Conservation (phyloP, 2,329 filamentous ascomycete genomes). For the Lasiodiplodia sp. region DNA sequence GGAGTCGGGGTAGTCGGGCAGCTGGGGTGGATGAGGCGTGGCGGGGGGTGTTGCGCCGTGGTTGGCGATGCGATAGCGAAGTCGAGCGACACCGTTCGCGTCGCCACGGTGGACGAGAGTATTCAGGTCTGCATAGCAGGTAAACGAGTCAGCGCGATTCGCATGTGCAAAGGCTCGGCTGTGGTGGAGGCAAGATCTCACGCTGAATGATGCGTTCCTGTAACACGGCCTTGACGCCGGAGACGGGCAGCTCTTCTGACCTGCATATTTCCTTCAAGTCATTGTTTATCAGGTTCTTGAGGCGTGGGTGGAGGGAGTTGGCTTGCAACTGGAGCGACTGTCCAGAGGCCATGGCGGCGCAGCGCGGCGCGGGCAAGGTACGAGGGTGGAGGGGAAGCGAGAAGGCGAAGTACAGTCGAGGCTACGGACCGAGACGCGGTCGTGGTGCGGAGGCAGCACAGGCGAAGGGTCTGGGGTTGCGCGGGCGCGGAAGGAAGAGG, state of each 20-base stretch:
- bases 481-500: conserved; percentile 19
- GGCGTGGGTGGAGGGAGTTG: conserved; percentile 50
- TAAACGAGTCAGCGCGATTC: conserved; percentile 9
- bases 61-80: conserved; percentile 51
- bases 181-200: conserved; percentile 58
- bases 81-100: conserved; percentile 44
- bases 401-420: conserved; percentile 6
- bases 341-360: conserved; percentile 42
- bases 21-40: conserved; percentile 36
- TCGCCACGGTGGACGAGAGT: conserved; percentile 45
- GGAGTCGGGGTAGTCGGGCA: conserved; percentile 32
- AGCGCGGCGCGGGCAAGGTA: conserved; percentile 23
- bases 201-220: conserved; percentile 79
- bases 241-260: conserved; percentile 75
- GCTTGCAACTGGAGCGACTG: conserved; percentile 52
- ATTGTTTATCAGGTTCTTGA: conserved; percentile 65
- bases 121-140: conserved; percentile 47
- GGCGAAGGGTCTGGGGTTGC: conserved; percentile 30
- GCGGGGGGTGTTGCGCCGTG: conserved; percentile 47
- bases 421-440: not conserved
- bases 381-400: not conserved
- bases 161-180: conserved; percentile 32
- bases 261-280: conserved; percentile 81
- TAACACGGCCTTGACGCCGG: conserved; percentile 84
- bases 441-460: conserved; percentile 16